Evolutionary conservation across 1,139 yeast species (phyloP), one percentile per base, ranked within the genome.

Genomic region (Geotrichum armillariae): DNA sequence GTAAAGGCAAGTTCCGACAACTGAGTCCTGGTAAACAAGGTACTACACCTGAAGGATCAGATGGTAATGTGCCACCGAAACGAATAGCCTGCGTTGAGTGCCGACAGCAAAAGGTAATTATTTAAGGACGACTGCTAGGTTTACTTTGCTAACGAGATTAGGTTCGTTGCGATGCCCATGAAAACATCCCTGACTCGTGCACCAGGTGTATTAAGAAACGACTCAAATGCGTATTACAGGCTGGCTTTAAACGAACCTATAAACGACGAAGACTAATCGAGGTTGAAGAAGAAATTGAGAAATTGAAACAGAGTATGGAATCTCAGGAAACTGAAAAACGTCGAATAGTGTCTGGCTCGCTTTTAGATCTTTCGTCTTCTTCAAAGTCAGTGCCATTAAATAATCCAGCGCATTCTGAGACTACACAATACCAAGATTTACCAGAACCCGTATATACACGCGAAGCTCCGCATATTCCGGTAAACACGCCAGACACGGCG

Each of bases 61-160:
- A 34, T 14, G 9, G 18, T 21, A 5, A 5, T 11, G 21, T 5
- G 21, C 35, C 36, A 12, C 32, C 41, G 5, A 83, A 83, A 63
- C 77, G 83, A 54, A 82, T 90, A 66, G 98, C 98, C 0, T 93
- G 99, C 71, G 89, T 88, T 2, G 96, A 91, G 64, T 93, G 99
- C 64, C 79, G 99, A 17, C 99, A 93, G 66, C 99, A 93, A 65
- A 93, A 93, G 68, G 74, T 69, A 51, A 49, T 49, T 45, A 20
- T 14, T 35, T 8, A 4, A 2, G 2, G 8, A 7, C 12, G 11
- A 7, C 7, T 8, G n/a, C n/a, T 20, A 16, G 6, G 17, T 7
- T n/a, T 7, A 9, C 29, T 7, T 37, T n/a, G 12, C 29, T 37
- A 22, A 37, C 29, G 4, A 12, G 6, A 20, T 22, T 41, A 61